A percentile compares a stretch with the other conserved stretches of the same genome.
Conservation (phyloP, 768 basidiomycete genomes). For the Lentinula lateritia region DNA sequence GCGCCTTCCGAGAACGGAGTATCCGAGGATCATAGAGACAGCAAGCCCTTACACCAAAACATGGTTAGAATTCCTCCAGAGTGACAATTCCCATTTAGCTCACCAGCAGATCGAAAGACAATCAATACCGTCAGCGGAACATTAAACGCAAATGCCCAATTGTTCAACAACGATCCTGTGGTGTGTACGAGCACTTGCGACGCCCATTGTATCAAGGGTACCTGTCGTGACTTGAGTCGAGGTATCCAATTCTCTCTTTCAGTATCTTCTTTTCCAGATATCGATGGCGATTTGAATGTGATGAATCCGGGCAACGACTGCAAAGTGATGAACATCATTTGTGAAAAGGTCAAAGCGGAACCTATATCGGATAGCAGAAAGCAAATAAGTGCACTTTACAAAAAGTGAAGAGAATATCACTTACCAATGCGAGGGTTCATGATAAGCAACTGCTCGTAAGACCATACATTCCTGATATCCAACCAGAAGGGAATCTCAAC, state of each 20-base stretch:
- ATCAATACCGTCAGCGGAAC: slow-evolving; percentile 79
- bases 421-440: slow-evolving; percentile 67
- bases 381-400: not conserved
- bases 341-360: slow-evolving; percentile 78
- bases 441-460: slow-evolving; percentile 69
- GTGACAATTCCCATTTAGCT: slow-evolving; percentile 8
- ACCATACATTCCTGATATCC: slow-evolving; percentile 61
- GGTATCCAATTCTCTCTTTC: slow-evolving; percentile 27
- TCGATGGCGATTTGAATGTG: slow-evolving; percentile 17
- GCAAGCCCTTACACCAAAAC: slow-evolving; percentile 47
- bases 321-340: slow-evolving; percentile 73
- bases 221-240: slow-evolving; percentile 56
- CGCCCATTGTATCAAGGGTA: slow-evolving; percentile 65
- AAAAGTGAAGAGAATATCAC: slow-evolving; percentile 10
- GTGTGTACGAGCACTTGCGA: slow-evolving; percentile 67
- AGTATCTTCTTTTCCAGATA: not conserved
- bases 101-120: slow-evolving; percentile 81
- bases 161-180: slow-evolving; percentile 68
- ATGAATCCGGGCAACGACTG: slow-evolving; percentile 66
- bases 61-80: slow-evolving; percentile 1
- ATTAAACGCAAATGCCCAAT: slow-evolving; percentile 72
- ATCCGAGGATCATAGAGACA: slow-evolving; percentile 73
- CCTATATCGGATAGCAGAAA: slow-evolving; percentile 31
- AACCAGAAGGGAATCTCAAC: not conserved
- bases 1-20: slow-evolving; percentile 48